Base-by-base conservation (phyloP, 371 early-diverging fungal genomes). In the Vairimorpha ceranae region DNA sequence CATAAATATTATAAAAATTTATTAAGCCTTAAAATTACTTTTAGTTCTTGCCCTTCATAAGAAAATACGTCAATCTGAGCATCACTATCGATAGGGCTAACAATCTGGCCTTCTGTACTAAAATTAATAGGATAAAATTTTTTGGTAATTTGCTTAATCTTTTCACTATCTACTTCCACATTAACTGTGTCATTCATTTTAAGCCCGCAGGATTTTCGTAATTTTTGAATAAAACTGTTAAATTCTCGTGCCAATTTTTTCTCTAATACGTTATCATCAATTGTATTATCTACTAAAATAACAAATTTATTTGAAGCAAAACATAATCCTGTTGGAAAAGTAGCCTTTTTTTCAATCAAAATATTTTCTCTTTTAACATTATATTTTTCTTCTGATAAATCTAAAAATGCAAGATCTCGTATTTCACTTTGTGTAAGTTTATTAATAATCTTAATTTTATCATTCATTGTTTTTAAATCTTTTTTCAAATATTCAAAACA, bases 171-270 rank as follows among this genome's bases (percentile, higher is more conserved):
- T 27, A 74, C 25, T 29, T 65, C 56, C 12, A 78, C 68, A 23
- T 46, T 19, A 12, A 78, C 80, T 27, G 52, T 65, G 63, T 83
- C 82, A 17, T 52, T 30, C 0, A 80, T 60, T 14, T 56, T 58
- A 4, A 83, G 66, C 0, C 76, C 78, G 38, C 85, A 86, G 88
- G 92, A 91, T 87, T 97, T 98, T 81, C 99, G 88, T 75, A 95
- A 85, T 77, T 93, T 90, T 86, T 98, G 97, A 21, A 96, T 90
- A 78, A 95, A 90, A 87, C 95, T 95, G 76, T 94, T 89, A 75
- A 97, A 85, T 86, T 99, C 99, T 77, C 99, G 88, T 23, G 95
- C 96, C 65, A 89, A 72, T 71, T 93, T 94, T 85, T 94, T 94
- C 75, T 90, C 88, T 78, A 90, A 87, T 32, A 96, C 87, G 64